Conservation (phyloP, 768 basidiomycete genomes). For the Termitomyces sp. region DNA sequence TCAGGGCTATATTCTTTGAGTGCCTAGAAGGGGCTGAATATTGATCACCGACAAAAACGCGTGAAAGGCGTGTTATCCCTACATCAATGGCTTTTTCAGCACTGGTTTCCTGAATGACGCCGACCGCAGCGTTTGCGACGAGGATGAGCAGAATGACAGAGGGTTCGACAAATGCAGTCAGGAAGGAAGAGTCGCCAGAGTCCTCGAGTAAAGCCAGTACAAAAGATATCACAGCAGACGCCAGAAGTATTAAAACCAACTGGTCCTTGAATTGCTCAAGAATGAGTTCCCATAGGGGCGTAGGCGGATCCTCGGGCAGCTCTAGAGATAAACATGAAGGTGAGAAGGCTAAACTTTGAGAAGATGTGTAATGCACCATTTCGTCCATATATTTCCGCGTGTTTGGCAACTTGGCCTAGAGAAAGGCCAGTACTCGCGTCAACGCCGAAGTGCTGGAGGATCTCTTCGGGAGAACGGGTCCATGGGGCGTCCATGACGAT, state of each 20-base stretch:
- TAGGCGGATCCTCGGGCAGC: constrained; percentile 87
- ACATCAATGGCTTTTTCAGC: constrained; percentile 98
- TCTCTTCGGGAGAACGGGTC: constrained; percentile 63
- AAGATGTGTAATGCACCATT: constrained; percentile 52
- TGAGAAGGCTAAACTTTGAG: neutral
- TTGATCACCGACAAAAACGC: constrained; percentile 5
- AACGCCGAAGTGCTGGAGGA: constrained; percentile 71
- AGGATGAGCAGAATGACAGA: constrained; percentile 93
- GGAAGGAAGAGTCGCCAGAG: constrained; percentile 54
- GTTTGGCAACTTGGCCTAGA: constrained; percentile 59
- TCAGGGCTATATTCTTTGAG: constrained; percentile 97
- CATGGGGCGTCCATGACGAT: constrained; percentile 67
- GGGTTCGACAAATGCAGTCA: constrained; percentile 93
- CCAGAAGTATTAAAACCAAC: constrained; percentile 93
- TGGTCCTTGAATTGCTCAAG: constrained; percentile 99
- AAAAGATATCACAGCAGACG: constrained; percentile 90
- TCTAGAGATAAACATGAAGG: constrained; percentile 39
- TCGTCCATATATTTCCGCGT: constrained; percentile 78
- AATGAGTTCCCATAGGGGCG: constrained; percentile 90
- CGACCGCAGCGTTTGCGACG: constrained; percentile 94
- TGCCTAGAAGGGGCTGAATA: constrained; percentile 47
- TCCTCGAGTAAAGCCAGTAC: constrained; percentile 87
- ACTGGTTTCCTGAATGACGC: constrained; percentile 94
- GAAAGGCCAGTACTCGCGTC: constrained; percentile 60
- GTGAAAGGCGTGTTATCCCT: constrained; percentile 26